phyloP scores from a whole-genome alignment of 306 rosid genomes.

The Glycine tomentella region DNA sequence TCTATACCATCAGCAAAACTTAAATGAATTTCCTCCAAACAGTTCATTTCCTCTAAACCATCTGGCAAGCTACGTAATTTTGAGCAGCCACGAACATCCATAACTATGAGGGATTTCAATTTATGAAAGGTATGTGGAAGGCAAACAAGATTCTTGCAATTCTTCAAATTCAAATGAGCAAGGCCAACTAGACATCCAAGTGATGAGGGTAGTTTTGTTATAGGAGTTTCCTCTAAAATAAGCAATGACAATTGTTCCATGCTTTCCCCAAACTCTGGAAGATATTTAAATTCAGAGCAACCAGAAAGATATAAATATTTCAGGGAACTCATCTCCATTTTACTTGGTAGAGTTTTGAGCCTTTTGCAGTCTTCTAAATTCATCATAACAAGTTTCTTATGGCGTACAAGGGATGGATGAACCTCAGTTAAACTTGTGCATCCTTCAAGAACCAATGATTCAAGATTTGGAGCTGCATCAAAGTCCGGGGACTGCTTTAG shows the following conservation, averaged over 20 bases:
- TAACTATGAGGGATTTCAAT: slow-evolving; percentile 42
- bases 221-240: slow-evolving; percentile 44
- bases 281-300: too few relatives aligned
- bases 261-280: too few relatives aligned
- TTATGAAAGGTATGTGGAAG: slow-evolving; percentile 47
- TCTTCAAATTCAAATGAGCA: slow-evolving; percentile 17
- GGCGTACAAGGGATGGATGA: too few relatives aligned
- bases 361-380: too few relatives aligned
- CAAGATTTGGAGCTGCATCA: too few relatives aligned
- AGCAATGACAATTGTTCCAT: slow-evolving; percentile 32
- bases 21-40: slow-evolving; percentile 43
- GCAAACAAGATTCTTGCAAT: slow-evolving; percentile 49
- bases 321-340: too few relatives aligned
- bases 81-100: slow-evolving; percentile 49
- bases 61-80: slow-evolving; percentile 39
- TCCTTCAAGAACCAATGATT: too few relatives aligned
- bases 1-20: slow-evolving; percentile 43
- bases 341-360: too few relatives aligned
- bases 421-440: too few relatives aligned
- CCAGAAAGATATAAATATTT: too few relatives aligned
- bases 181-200: slow-evolving; percentile 46
- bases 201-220: slow-evolving; percentile 43
- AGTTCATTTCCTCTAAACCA: slow-evolving; percentile 24
- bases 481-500: too few relatives aligned
- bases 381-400: too few relatives aligned